Evolutionary conservation across 352 stramenopile species (phyloP).

Genomic region (Globisporangium radiosum): DNA sequence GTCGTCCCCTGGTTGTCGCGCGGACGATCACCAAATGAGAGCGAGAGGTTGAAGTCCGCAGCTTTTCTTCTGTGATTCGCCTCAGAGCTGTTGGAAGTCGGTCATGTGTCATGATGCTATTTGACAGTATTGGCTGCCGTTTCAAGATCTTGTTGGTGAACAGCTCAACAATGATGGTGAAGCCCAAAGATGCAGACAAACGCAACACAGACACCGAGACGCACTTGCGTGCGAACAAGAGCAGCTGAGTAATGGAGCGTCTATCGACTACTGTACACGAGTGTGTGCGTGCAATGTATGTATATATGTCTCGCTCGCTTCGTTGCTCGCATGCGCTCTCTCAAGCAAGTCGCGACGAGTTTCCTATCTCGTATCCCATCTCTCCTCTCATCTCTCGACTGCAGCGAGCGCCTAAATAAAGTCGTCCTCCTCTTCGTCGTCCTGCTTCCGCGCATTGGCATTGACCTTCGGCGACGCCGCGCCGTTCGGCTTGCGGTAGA

Average conservation of each 20-base stretch:
- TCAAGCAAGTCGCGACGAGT: neutral
- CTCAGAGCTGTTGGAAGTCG: too few relatives aligned
- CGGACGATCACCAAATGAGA: constrained; percentile 10
- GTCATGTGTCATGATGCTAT: too few relatives aligned
- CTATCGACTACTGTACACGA: constrained; percentile 6
- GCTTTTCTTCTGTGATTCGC: too few relatives aligned
- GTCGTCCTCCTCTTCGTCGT: constrained; percentile 55
- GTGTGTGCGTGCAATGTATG: too few relatives aligned
- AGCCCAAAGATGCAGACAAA: too few relatives aligned
- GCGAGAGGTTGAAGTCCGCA: too few relatives aligned
- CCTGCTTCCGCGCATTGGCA: constrained; percentile 15
- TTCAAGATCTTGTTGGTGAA: too few relatives aligned
- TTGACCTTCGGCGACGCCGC: constrained; percentile 16
- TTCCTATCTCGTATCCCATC: too few relatives aligned
- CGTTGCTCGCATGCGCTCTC: neutral
- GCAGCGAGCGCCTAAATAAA: constrained; percentile 50
- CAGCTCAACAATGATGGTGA: too few relatives aligned
- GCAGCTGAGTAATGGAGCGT: neutral
- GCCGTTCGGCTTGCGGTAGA: constrained; percentile 28
- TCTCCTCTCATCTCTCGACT: neutral
- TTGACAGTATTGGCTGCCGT: too few relatives aligned
- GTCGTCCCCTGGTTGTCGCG: neutral
- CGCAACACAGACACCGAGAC: too few relatives aligned
- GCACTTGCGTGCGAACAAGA: neutral
- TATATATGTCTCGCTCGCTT: neutral